Conservation (phyloP, 192 early-diverging fungal genomes). For the Chytriomyces sp. region DNA sequence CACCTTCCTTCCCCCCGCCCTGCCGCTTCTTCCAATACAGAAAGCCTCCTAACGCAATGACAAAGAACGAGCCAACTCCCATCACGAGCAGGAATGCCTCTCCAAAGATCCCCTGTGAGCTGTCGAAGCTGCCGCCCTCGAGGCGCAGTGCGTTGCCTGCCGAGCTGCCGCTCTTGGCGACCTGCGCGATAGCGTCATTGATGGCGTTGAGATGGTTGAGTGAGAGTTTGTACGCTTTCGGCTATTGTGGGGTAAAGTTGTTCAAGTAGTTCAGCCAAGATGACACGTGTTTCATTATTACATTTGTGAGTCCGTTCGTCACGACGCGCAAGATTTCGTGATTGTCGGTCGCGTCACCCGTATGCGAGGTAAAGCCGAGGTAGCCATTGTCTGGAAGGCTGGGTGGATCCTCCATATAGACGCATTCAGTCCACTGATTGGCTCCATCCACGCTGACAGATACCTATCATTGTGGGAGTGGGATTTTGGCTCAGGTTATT, state of each 20-base stretch:
- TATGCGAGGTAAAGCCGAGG: conserved; percentile 88
- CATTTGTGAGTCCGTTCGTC: background rate
- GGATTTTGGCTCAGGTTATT: no score
- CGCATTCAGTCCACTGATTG: conserved; percentile 81
- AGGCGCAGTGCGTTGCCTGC: no score
- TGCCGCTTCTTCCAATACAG: background rate
- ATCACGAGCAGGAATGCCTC: background rate
- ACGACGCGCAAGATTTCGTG: background rate
- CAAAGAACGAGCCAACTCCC: background rate
- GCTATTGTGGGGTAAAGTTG: background rate
- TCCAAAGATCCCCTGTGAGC: background rate
- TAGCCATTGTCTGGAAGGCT: conserved; percentile 72
- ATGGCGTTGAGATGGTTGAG: background rate
- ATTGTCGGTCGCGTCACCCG: conserved; percentile 73
- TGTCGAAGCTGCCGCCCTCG: background rate
- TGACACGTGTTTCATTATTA: background rate
- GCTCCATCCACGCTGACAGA: conserved; percentile 55
- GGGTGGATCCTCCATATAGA: conserved; percentile 71
- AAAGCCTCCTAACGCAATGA: background rate
- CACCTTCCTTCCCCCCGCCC: no score
- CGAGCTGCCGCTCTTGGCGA: background rate
- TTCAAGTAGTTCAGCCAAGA: background rate
- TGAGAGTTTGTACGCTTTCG: background rate
- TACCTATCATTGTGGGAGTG: conserved; percentile 37
- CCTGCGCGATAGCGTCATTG: background rate